These are phyloP conservation scores for Metschnikowia lochheadii DNA, from an alignment of 805 yeast species.

Conservation along the genomic window DNA sequence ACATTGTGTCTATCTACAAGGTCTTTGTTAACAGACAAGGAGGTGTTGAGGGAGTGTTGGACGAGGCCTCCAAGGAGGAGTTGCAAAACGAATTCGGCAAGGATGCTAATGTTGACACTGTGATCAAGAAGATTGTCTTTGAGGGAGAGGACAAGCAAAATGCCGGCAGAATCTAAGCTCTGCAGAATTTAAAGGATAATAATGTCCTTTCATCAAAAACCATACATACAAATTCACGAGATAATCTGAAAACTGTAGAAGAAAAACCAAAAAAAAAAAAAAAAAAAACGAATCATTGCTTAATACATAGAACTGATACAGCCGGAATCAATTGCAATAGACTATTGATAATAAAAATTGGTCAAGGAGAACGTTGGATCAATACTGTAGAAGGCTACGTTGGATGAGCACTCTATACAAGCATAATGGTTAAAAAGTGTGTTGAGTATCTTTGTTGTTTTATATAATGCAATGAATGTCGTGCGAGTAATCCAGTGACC, in stretches of 20 bases:
- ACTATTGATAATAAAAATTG: no score
- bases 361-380: no score
- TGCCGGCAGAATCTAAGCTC: conserved; percentile 10
- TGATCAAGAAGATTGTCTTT: conserved; percentile 53
- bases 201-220: background rate
- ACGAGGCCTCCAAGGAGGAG: conserved; percentile 65
- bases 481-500: no score
- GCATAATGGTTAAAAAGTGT: no score
- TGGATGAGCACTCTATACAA: no score
- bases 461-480: no score
- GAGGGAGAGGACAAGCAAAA: conserved; percentile 54
- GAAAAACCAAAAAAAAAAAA: no score
- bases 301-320: no score
- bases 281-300: background rate
- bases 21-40: conserved; percentile 60
- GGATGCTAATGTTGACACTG: conserved; percentile 47
- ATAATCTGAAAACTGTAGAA: no score
- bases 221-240: background rate
- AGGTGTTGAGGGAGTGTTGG: conserved; percentile 69
- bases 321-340: no score
- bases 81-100: conserved; percentile 65
- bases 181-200: background rate
- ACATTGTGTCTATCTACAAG: conserved; percentile 60
- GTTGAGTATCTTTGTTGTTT: no score
- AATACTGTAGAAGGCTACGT: no score